These are phyloP conservation scores for Citrus medica DNA, from an alignment of 345 rosid genomes.

Conservation along the genomic window DNA sequence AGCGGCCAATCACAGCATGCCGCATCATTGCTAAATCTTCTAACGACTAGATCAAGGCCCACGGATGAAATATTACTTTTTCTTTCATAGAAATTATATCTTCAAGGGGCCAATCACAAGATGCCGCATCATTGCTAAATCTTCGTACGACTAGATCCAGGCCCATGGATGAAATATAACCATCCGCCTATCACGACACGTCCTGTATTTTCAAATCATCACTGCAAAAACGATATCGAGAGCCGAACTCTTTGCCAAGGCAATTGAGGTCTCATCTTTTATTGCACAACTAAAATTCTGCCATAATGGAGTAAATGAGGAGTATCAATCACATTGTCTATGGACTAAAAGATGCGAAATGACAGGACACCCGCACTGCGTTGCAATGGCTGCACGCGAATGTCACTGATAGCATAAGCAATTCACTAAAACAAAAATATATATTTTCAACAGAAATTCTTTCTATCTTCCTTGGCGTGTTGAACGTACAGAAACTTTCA, in stretches of 20 bases:
- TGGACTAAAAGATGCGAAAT: neutral
- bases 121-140: constrained; percentile 12
- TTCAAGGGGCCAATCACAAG: neutral
- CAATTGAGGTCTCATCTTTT: too few relatives aligned
- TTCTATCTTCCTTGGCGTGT: neutral
- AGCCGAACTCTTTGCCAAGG: neutral
- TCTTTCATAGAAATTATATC: neutral
- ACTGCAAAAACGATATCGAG: too few relatives aligned
- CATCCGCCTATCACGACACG: neutral
- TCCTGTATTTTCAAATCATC: too few relatives aligned
- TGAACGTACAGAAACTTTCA: neutral
- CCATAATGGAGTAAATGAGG: too few relatives aligned
- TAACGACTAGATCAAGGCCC: too few relatives aligned
- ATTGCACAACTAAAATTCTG: neutral
- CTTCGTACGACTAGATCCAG: neutral
- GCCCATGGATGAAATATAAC: neutral
- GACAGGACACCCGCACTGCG: neutral
- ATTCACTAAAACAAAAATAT: too few relatives aligned
- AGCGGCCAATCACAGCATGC: neutral
- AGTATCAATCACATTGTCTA: neutral
- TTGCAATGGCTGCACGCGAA: neutral
- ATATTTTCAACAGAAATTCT: neutral
- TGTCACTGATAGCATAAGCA: too few relatives aligned
- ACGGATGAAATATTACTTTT: too few relatives aligned
- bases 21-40: constrained; percentile 10